phyloP scores from a whole-genome alignment of 2,329 filamentous ascomycete species.

The Cladosporium sp. region DNA sequence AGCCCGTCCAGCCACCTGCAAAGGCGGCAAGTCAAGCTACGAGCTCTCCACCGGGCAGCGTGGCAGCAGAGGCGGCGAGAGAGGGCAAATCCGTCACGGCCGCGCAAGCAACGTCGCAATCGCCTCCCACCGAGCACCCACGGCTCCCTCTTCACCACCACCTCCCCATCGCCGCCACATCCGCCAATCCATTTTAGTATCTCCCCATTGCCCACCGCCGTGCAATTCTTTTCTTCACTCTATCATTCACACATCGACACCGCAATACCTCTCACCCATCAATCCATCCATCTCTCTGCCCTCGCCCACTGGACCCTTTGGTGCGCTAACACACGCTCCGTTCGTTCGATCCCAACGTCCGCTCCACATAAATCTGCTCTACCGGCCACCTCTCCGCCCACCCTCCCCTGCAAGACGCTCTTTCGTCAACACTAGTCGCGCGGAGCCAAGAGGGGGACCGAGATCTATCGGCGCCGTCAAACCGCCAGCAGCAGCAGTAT shows the following conservation, averaged over 20 bases:
- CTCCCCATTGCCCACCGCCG: too few relatives aligned
- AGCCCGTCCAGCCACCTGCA: conserved; percentile 2
- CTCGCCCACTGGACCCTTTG: neutral
- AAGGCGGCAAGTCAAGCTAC: neutral
- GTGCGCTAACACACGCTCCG: neutral
- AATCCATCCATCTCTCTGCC: too few relatives aligned
- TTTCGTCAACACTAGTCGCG: conserved; percentile 9
- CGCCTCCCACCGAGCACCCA: neutral
- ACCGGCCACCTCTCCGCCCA: conserved; percentile 2
- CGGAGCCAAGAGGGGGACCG: conserved; percentile 11
- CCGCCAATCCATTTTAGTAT: neutral
- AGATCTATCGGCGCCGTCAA: conserved; percentile 2
- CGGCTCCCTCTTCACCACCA: neutral
- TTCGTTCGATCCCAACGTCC: conserved; percentile 11
- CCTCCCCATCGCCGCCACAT: neutral
- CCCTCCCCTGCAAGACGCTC: conserved; percentile 5
- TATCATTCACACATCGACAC: too few relatives aligned
- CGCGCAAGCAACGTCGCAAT: conserved; percentile 6
- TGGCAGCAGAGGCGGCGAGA: too few relatives aligned
- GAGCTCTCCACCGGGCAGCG: too few relatives aligned
- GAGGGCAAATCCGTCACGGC: too few relatives aligned
- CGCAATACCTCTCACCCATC: too few relatives aligned
- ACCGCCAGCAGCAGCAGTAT: conserved; percentile 2
- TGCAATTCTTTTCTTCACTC: too few relatives aligned
- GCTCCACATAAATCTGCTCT: conserved; percentile 5